These are phyloP conservation scores for Delphinella strobiligena DNA, from an alignment of 2,329 filamentous ascomycete species.

Conservation along the genomic window DNA sequence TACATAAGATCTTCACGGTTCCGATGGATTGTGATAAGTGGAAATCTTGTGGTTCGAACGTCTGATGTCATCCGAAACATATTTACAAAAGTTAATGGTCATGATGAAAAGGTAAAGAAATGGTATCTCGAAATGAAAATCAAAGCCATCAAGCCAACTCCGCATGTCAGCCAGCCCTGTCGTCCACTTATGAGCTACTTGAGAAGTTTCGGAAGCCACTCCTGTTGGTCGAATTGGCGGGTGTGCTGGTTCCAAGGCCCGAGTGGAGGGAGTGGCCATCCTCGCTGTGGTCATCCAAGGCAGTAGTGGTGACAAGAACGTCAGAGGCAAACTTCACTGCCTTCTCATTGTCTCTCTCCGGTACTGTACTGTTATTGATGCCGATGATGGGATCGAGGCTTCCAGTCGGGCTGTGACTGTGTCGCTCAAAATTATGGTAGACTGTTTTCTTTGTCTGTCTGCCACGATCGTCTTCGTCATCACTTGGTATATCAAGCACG, in stretches of 20 bases:
- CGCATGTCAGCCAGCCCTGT: background rate
- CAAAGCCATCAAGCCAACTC: too few species aligned
- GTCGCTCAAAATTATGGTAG: slow-evolving; percentile 1
- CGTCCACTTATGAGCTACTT: background rate
- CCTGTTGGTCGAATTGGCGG: background rate
- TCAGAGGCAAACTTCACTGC: background rate
- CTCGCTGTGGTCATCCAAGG: background rate
- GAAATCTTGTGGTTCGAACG: too few species aligned
- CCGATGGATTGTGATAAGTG: too few species aligned
- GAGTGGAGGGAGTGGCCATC: background rate
- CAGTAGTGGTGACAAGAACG: background rate
- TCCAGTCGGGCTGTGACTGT: slow-evolving; percentile 7
- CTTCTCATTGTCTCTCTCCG: background rate
- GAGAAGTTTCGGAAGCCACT: background rate
- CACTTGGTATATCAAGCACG: slow-evolving; percentile 2
- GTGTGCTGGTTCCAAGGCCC: background rate
- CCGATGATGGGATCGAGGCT: slow-evolving; percentile 12
- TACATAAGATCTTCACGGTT: too few species aligned
- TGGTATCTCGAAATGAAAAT: background rate
- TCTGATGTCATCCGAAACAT: too few species aligned
- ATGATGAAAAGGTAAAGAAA: background rate
- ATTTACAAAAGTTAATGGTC: background rate
- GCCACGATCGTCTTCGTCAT: slow-evolving; percentile 3
- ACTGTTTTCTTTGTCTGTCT: slow-evolving; percentile 4
- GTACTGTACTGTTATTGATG: background rate